Conservation (phyloP, 2,329 filamentous ascomycete genomes). For the Zymoseptoria passerinii region DNA sequence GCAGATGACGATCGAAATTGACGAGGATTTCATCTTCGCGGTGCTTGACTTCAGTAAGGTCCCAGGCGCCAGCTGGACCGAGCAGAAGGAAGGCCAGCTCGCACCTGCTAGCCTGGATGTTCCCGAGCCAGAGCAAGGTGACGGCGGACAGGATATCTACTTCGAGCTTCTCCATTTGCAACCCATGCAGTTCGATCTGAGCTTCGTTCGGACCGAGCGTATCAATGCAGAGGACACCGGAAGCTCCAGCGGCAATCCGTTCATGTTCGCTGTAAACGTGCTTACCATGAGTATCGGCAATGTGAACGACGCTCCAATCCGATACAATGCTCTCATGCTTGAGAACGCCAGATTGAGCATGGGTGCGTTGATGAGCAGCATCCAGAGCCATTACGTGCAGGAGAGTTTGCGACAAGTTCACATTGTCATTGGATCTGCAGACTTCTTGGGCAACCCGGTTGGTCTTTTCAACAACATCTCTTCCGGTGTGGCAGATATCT, state of each 20-base stretch:
- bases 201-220: constrained; percentile 91
- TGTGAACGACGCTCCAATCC: constrained; percentile 92
- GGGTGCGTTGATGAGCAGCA: constrained; percentile 71
- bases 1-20: constrained; percentile 95
- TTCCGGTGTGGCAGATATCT: constrained; percentile 94
- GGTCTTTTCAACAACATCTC: constrained; percentile 97
- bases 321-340: constrained; percentile 85
- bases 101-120: constrained; percentile 88
- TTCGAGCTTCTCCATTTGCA: constrained; percentile 96
- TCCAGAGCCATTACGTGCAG: constrained; percentile 92
- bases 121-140: constrained; percentile 77
- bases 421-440: constrained; percentile 91
- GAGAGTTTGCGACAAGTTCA: constrained; percentile 94
- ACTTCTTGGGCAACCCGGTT: constrained; percentile 95
- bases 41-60: constrained; percentile 92
- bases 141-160: constrained; percentile 88
- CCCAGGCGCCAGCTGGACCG: constrained; percentile 78
- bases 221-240: constrained; percentile 95
- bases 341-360: constrained; percentile 92
- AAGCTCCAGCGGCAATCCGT: constrained; percentile 71
- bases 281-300: constrained; percentile 99
- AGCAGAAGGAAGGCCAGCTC: constrained; percentile 72
- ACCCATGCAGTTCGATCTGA: constrained; percentile 95
- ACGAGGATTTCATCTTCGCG: constrained; percentile 97
- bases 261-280: constrained; percentile 98